These are phyloP conservation scores for Ambrosiella cleistominuta DNA, from an alignment of 2,329 filamentous ascomycete genomes.

Conservation along the genomic window DNA sequence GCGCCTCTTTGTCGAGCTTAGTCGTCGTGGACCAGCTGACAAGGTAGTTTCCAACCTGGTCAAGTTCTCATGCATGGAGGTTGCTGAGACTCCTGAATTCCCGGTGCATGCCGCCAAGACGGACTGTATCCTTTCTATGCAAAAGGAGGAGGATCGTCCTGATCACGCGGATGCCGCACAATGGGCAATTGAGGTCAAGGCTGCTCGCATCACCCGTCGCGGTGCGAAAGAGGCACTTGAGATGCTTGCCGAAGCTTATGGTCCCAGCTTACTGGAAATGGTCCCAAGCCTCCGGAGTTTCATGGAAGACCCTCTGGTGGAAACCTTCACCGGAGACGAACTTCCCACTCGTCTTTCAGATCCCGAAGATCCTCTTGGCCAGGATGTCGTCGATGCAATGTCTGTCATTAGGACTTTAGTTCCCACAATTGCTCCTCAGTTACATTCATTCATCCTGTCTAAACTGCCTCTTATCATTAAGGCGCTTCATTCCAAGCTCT, in stretches of 20 bases:
- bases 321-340: constrained; percentile 48
- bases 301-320: constrained; percentile 64
- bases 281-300: constrained; percentile 67
- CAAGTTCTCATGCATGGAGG: constrained; percentile 96
- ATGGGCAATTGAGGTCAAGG: constrained; percentile 76
- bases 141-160: constrained; percentile 90
- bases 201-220: constrained; percentile 74
- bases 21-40: constrained; percentile 71
- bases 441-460: constrained; percentile 66
- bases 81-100: constrained; percentile 93
- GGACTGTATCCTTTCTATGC: constrained; percentile 72
- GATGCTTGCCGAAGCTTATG: constrained; percentile 66
- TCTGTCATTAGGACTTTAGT: constrained; percentile 82
- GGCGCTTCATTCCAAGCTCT: constrained; percentile 71
- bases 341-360: constrained; percentile 59
- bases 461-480: constrained; percentile 75
- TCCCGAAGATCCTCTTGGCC: constrained; percentile 58
- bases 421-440: constrained; percentile 63
- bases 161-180: constrained; percentile 83
- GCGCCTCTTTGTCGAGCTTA: constrained; percentile 64
- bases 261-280: constrained; percentile 56
- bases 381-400: constrained; percentile 85
- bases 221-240: constrained; percentile 91
- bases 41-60: constrained; percentile 92
- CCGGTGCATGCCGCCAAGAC: constrained; percentile 63